These are phyloP conservation scores for Pythium apleroticum DNA, from an alignment of 352 stramenopile species.

Conservation along the genomic window DNA sequence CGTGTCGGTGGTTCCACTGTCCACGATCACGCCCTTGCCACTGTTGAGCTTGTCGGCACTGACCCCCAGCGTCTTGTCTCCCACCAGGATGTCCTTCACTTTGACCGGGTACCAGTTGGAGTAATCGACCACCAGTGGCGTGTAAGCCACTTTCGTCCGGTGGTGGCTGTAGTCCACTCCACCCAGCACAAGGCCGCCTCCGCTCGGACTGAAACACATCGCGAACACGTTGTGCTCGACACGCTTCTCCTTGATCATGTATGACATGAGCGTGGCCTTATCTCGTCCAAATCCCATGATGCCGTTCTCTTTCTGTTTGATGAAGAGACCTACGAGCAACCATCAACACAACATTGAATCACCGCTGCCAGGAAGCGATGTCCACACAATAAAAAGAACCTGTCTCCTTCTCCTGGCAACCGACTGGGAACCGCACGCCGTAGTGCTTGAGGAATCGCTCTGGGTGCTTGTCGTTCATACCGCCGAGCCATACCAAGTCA, in stretches of 20 bases:
- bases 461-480: conserved; percentile 44
- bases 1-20: conserved; percentile 85
- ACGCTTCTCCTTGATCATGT: conserved; percentile 59
- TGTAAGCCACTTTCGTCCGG: conserved; percentile 60
- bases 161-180: conserved; percentile 79
- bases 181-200: conserved; percentile 78
- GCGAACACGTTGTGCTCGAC: conserved; percentile 73
- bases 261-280: conserved; percentile 60
- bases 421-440: conserved; percentile 73
- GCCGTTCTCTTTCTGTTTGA: conserved; percentile 87
- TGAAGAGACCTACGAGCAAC: conserved; percentile 50
- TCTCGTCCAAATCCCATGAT: conserved; percentile 88
- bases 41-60: conserved; percentile 47
- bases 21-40: conserved; percentile 79
- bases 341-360: background rate
- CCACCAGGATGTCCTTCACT: conserved; percentile 75
- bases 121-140: conserved; percentile 45
- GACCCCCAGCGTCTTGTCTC: conserved; percentile 51
- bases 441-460: conserved; percentile 58
- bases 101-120: conserved; percentile 79
- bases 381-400: conserved; percentile 11
- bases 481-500: conserved; percentile 79
- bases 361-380: background rate
- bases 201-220: conserved; percentile 70
- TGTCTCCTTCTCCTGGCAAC: conserved; percentile 82